Evolutionary conservation across 768 basidiomycete species (phyloP).

Genomic region (Tylopilus felleus): DNA sequence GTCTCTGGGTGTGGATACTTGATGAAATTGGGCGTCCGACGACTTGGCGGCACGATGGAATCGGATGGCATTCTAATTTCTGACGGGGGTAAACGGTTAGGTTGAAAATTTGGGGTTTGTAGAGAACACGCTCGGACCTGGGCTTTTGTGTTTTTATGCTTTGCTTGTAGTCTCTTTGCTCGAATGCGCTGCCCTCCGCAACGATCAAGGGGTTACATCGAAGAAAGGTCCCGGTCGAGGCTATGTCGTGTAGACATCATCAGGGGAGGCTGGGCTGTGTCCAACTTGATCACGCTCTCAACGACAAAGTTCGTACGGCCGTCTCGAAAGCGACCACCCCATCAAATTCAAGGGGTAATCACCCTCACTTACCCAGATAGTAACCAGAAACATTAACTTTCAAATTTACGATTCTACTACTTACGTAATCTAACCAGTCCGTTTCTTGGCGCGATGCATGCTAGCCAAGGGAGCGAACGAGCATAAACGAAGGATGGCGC

Average conservation of each 20-base stretch:
- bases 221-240: neutral
- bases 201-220: constrained; percentile 1
- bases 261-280: neutral
- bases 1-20: constrained; percentile 17
- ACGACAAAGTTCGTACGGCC: too few species aligned
- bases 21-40: constrained; percentile 11
- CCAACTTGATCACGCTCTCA: too few species aligned
- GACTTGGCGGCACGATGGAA: constrained; percentile 9
- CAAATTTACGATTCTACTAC: constrained; percentile 4
- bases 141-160: neutral
- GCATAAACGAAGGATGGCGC: neutral
- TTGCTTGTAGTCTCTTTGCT: neutral
- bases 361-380: too few species aligned
- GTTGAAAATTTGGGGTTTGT: too few species aligned
- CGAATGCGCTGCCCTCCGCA: neutral
- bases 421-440: neutral
- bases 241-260: neutral
- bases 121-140: too few species aligned
- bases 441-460: neutral
- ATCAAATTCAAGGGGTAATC: neutral
- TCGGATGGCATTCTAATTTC: too few species aligned
- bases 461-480: neutral
- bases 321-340: too few species aligned
- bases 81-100: too few species aligned
- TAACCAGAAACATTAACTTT: neutral